These are phyloP conservation scores for Echinochloa phyllopogon DNA, from an alignment of 176 grass and related monocot genomes.

Conservation along the genomic window DNA sequence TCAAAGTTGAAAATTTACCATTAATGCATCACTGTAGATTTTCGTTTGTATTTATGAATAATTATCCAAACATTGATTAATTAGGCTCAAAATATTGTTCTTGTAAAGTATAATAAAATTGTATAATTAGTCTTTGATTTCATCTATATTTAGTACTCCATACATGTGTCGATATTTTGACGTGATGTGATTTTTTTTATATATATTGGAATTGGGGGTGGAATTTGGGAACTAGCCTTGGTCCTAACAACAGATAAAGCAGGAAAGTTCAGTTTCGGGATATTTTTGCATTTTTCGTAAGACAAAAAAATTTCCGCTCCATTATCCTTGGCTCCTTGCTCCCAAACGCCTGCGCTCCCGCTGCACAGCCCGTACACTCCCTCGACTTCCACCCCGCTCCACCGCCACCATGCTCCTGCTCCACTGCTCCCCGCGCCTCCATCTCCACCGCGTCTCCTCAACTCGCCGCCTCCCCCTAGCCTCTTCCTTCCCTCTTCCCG, in stretches of 20 bases:
- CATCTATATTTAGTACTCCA: no score
- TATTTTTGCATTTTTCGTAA: not conserved
- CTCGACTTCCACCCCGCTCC: conserved; percentile 5
- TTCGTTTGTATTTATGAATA: no score
- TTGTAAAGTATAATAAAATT: no score
- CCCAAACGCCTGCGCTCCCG: not conserved
- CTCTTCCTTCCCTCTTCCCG: not conserved
- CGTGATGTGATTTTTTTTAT: no score
- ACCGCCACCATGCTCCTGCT: conserved; percentile 44
- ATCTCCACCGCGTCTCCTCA: conserved; percentile 39
- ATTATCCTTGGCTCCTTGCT: conserved; percentile 48
- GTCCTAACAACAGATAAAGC: not conserved
- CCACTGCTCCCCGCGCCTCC: conserved; percentile 50
- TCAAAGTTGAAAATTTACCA: no score
- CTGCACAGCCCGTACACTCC: not conserved
- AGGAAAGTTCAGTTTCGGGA: not conserved
- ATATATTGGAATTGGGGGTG: no score
- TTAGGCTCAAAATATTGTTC: no score
- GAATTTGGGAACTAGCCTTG: no score
- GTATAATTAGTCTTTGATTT: no score
- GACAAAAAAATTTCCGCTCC: not conserved
- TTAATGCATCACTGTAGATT: no score
- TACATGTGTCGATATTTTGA: no score
- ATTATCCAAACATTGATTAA: no score
- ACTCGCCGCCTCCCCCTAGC: not conserved